Evolutionary conservation across 805 yeast genomes (phyloP).

Genomic region (Lipomyces chichibuensis): DNA sequence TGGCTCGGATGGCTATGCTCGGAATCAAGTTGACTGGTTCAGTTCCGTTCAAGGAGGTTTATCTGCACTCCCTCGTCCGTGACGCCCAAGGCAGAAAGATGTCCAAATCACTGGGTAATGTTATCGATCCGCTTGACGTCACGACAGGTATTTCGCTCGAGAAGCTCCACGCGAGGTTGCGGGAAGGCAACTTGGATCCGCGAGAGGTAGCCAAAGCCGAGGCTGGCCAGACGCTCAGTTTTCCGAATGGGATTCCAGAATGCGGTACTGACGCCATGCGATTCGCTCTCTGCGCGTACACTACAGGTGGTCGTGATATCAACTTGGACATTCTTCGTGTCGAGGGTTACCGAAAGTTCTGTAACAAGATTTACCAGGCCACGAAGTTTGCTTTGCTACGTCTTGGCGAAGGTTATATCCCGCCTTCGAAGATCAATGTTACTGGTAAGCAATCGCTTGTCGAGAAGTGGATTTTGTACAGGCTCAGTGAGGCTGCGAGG

Average conservation of each 20-base stretch:
- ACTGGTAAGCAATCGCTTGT: slow-evolving; percentile 87
- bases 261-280: slow-evolving; percentile 99
- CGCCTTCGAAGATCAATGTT: slow-evolving; percentile 63
- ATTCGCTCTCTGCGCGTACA: slow-evolving; percentile 96
- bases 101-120: slow-evolving; percentile 98
- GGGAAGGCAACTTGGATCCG: slow-evolving; percentile 83
- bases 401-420: slow-evolving; percentile 83
- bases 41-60: slow-evolving; percentile 93
- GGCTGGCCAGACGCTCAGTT: slow-evolving; percentile 82
- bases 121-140: slow-evolving; percentile 93
- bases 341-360: slow-evolving; percentile 98
- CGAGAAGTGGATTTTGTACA: slow-evolving; percentile 95
- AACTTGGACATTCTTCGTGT: slow-evolving; percentile 94
- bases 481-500: slow-evolving; percentile 70
- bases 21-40: slow-evolving; percentile 88
- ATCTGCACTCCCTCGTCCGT: slow-evolving; percentile 97
- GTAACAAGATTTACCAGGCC: slow-evolving; percentile 99
- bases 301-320: slow-evolving; percentile 98
- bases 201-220: slow-evolving; percentile 84
- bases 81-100: slow-evolving; percentile 99
- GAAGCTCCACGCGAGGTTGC: slow-evolving; percentile 74
- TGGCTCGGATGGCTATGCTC: slow-evolving; percentile 90
- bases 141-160: slow-evolving; percentile 83
- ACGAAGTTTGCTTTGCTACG: slow-evolving; percentile 94
- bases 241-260: slow-evolving; percentile 97